These are phyloP conservation scores for Basidioascus undulatus DNA, from an alignment of 768 basidiomycete species.

Conservation along the genomic window DNA sequence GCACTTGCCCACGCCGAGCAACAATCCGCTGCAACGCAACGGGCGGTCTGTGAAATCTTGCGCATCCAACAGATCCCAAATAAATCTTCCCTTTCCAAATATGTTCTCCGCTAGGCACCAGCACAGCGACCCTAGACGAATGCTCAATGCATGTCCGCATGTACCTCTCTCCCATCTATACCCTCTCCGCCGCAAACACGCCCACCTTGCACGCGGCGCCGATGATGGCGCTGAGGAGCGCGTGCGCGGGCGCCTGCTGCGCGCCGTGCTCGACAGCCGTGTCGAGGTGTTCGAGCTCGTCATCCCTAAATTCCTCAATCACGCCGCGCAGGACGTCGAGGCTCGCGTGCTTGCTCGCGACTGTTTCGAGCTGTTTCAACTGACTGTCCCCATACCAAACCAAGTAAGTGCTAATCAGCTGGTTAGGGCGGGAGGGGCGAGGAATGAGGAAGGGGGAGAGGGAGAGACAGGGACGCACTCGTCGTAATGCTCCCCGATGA, in stretches of 20 bases:
- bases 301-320: slow-evolving; percentile 67
- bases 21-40: too few species aligned
- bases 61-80: too few species aligned
- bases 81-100: too few species aligned
- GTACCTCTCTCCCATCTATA: slow-evolving; percentile 27
- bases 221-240: slow-evolving; percentile 60
- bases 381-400: too few species aligned
- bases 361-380: slow-evolving; percentile 40
- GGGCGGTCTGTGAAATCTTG: too few species aligned
- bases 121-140: too few species aligned
- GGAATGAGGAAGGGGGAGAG: not conserved
- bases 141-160: too few species aligned
- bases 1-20: too few species aligned
- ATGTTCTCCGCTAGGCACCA: too few species aligned
- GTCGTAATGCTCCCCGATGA: slow-evolving; percentile 94
- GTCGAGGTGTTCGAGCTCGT: slow-evolving; percentile 83
- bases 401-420: too few species aligned
- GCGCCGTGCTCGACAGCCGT: slow-evolving; percentile 68
- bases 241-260: slow-evolving; percentile 76
- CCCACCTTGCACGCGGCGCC: slow-evolving; percentile 70
- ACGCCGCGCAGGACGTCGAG: slow-evolving; percentile 45
- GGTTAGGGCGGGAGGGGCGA: not conserved
- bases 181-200: slow-evolving; percentile 63
- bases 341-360: slow-evolving; percentile 49
- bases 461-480: slow-evolving; percentile 37